Evolutionary conservation across 1,139 yeast genomes (phyloP), one percentile per base, ranked within the genome.

Genomic region (Torulaspora pretoriensis): DNA sequence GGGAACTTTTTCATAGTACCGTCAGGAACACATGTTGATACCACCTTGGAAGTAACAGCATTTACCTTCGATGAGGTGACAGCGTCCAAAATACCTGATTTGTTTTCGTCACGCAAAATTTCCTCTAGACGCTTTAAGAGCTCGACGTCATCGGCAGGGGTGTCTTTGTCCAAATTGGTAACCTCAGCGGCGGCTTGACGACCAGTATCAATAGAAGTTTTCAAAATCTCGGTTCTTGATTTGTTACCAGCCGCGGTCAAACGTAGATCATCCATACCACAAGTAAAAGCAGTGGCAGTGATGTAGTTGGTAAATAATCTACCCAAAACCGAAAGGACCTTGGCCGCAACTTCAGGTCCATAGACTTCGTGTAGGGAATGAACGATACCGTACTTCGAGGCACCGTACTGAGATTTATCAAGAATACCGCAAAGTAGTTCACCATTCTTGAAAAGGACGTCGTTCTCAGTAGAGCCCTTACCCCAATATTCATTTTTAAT

Each of bases 181-280:
- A 92, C 98, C 68, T 92, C 98, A 27, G 86, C 77, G 32, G 98
- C 98, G 27, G 97, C 97, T 55, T 77, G 76, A 66, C 94, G 78
- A 61, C 98, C 98, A 49, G 81, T 82, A 59, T 85, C 94, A 45
- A 75, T 77, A 17, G 95, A 82, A 53, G 81, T 80, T 54, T 77
- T 72, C 65, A 94, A 75, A 51, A 92, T 85, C 43, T 88, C 94
- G 16, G 71, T 71, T 74, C 99, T 81, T 95, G 95, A 83, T 48
- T 73, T 64, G 65, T 94, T 90, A 64, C 99, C 99, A 58, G 88
- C 95, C 5, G 69, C 79, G 19, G 97, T 92, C 57, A 94, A 77
- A 65, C 96, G 81, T 67, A 94, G 76, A 70, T 94, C 99, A 65
- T 94, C 99, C 98, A 94, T 94, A 77, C 99, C 98, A 81, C 99